Evolutionary conservation across 2,329 filamentous ascomycete genomes (phyloP).

Genomic region (Corinectria fuckeliana): DNA sequence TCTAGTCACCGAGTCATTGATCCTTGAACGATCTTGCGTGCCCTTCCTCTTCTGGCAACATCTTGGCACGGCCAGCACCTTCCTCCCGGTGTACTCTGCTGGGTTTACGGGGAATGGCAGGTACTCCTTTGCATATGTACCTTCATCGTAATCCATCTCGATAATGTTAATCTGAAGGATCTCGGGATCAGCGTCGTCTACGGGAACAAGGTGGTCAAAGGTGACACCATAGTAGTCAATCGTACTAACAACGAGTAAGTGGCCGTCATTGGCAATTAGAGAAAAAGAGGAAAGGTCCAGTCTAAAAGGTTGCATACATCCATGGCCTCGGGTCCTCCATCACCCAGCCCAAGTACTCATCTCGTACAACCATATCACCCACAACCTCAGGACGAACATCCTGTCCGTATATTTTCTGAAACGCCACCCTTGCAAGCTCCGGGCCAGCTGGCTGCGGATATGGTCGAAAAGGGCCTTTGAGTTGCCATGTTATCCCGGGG

Average conservation of each 20-base stretch:
- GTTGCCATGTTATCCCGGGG: conserved; percentile 19
- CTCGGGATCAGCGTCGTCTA: conserved; percentile 46
- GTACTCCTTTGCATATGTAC: conserved; percentile 43
- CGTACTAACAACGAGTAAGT: background rate
- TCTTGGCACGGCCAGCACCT: conserved; percentile 48
- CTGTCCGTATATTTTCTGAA: conserved; percentile 17
- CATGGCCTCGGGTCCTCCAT: background rate
- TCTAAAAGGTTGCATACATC: background rate
- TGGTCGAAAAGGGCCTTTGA: background rate
- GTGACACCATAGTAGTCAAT: conserved; percentile 49
- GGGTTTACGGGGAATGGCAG: conserved; percentile 45
- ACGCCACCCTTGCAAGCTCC: conserved; percentile 23
- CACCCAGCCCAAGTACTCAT: conserved; percentile 29
- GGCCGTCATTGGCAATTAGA: no score
- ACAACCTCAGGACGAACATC: background rate
- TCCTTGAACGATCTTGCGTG: no score
- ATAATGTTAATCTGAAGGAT: conserved; percentile 52
- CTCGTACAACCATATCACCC: conserved; percentile 24
- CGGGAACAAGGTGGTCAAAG: conserved; percentile 49
- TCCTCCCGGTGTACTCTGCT: conserved; percentile 47
- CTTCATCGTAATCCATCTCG: conserved; percentile 43
- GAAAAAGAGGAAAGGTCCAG: background rate
- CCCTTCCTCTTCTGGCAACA: conserved; percentile 44
- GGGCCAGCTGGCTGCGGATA: conserved; percentile 26
- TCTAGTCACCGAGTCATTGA: no score